These are phyloP conservation scores for Stagonosporopsis cucurbitacearum DNA, from an alignment of 2,329 filamentous ascomycete species.

Conservation along the genomic window DNA sequence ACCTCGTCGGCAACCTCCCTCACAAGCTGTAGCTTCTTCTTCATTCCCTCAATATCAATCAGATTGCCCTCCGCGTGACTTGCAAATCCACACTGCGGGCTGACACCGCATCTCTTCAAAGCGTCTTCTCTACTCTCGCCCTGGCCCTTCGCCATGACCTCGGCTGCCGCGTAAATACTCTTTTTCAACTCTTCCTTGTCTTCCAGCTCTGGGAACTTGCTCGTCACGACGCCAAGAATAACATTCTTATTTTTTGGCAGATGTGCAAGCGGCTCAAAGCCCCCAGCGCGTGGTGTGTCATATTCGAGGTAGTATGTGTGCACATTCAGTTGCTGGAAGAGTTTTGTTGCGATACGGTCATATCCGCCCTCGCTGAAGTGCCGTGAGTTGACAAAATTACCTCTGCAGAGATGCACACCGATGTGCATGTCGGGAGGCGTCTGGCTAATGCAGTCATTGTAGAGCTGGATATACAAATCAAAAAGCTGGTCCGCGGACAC, in stretches of 20 bases:
- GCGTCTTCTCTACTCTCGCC: conserved; percentile 69
- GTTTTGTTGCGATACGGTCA: conserved; percentile 49
- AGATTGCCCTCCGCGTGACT: conserved; percentile 75
- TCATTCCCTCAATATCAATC: conserved; percentile 70
- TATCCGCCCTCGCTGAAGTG: conserved; percentile 55
- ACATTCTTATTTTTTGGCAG: conserved; percentile 53
- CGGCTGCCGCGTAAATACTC: conserved; percentile 57
- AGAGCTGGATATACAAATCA: conserved; percentile 74
- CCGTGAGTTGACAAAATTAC: conserved; percentile 52
- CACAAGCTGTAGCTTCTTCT: conserved; percentile 72
- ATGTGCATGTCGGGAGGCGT: conserved; percentile 72
- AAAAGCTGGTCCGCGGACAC: conserved; percentile 71
- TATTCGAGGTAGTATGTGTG: conserved; percentile 48
- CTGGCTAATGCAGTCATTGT: conserved; percentile 71
- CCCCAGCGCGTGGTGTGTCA: conserved; percentile 53
- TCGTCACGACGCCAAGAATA: conserved; percentile 52
- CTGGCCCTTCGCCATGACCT: conserved; percentile 70
- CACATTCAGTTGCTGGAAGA: conserved; percentile 39
- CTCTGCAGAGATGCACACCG: conserved; percentile 73
- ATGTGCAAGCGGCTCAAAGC: conserved; percentile 51
- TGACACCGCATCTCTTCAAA: conserved; percentile 62
- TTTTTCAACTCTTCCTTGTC: conserved; percentile 52
- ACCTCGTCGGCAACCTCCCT: conserved; percentile 74
- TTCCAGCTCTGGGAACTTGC: conserved; percentile 52
- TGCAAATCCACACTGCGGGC: conserved; percentile 53